Evolutionary conservation across 805 yeast species (phyloP).

Genomic region (Kurtzmaniella fragi): DNA sequence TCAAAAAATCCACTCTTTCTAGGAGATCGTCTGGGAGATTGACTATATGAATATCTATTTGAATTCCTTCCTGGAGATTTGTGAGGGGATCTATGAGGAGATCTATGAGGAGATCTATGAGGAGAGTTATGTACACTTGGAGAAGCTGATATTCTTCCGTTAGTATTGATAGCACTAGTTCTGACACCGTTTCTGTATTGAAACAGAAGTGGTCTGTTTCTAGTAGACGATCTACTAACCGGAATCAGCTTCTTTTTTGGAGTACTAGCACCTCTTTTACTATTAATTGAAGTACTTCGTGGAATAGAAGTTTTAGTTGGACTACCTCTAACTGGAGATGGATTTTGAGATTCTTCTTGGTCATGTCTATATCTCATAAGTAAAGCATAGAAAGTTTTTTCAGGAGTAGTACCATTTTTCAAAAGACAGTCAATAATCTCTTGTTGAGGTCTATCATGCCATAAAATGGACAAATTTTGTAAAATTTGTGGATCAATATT

Average conservation of each 20-base stretch:
- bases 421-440: slow-evolving; percentile 35
- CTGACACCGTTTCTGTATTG: slow-evolving; percentile 31
- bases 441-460: slow-evolving; percentile 48
- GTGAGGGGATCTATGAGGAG: slow-evolving; percentile 2
- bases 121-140: slow-evolving; percentile 33
- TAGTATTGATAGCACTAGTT: slow-evolving; percentile 4
- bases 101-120: slow-evolving; percentile 13
- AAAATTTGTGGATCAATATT: slow-evolving; percentile 51
- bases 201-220: slow-evolving; percentile 36
- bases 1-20: slow-evolving; percentile 7
- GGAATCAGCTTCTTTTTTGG: slow-evolving; percentile 24
- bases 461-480: slow-evolving; percentile 50
- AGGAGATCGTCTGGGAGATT: slow-evolving; percentile 14
- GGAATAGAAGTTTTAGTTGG: slow-evolving; percentile 7
- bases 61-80: slow-evolving; percentile 17
- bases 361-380: slow-evolving; percentile 40
- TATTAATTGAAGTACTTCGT: slow-evolving; percentile 15
- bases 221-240: slow-evolving; percentile 28
- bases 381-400: slow-evolving; percentile 43
- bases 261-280: slow-evolving; percentile 10
- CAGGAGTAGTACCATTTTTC: slow-evolving; percentile 37
- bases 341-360: slow-evolving; percentile 20
- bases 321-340: not conserved
- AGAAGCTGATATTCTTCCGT: slow-evolving; percentile 19
- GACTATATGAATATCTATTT: slow-evolving; percentile 12